phyloP scores from a whole-genome alignment of 306 rosid genomes.

The Medicago ruthenica region DNA sequence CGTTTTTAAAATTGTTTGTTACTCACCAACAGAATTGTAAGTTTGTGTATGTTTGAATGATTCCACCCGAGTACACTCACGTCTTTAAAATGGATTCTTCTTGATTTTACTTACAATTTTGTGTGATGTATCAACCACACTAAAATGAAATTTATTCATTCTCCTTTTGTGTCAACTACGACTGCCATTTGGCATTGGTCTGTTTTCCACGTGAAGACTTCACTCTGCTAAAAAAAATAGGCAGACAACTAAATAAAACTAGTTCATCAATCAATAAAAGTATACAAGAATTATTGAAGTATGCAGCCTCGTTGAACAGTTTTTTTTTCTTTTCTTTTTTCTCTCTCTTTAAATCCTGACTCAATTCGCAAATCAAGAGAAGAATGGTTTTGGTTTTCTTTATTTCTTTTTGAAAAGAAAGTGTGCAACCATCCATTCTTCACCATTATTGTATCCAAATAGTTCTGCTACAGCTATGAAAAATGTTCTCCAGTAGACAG shows the following conservation, averaged over 20 bases:
- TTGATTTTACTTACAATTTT: not conserved
- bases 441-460: slow-evolving; percentile 82
- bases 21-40: not conserved
- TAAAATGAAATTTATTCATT: not conserved
- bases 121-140: not conserved
- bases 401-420: slow-evolving; percentile 79
- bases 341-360: not conserved
- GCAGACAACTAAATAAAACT: slow-evolving; percentile 5
- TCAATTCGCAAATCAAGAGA: not conserved
- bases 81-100: too few relatives aligned
- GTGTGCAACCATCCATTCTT: slow-evolving; percentile 92
- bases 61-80: too few relatives aligned
- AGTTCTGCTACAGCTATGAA: slow-evolving; percentile 91
- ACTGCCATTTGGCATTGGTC: not conserved
- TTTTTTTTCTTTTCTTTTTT: too few relatives aligned
- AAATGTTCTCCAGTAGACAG: slow-evolving; percentile 93
- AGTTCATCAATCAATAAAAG: not conserved
- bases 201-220: not conserved
- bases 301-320: slow-evolving; percentile 3
- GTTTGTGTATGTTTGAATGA: too few relatives aligned
- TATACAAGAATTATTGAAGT: not conserved
- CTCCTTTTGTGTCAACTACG: not conserved
- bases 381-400: slow-evolving; percentile 25
- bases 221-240: not conserved
- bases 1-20: not conserved